Conservation (phyloP, 1,284 basidiomycete genomes). For the Cryptococcus sp. region DNA sequence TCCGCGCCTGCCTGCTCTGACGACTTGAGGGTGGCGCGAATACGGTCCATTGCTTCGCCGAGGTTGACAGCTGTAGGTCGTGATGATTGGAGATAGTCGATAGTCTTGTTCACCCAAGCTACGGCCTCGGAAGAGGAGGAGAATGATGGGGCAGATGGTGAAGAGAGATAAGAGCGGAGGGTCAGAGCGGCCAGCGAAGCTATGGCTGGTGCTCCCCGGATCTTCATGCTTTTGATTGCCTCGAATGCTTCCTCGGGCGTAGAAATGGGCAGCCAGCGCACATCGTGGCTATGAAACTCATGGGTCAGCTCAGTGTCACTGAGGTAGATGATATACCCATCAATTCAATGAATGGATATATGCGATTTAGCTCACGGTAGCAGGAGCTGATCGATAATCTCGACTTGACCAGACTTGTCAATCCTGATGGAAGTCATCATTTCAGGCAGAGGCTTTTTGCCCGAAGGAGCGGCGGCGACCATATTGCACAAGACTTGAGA, state of each 20-base stretch:
- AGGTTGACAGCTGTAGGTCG: constrained; percentile 95
- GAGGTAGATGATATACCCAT: too few species aligned
- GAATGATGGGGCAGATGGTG: constrained; percentile 21
- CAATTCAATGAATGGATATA: too few species aligned
- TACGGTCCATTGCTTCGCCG: constrained; percentile 72
- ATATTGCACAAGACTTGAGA: constrained; percentile 12
- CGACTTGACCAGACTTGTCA: constrained; percentile 61
- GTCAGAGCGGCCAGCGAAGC: constrained; percentile 82
- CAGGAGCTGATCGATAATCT: constrained; percentile 82
- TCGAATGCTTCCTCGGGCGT: constrained; percentile 79
- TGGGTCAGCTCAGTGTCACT: not conserved
- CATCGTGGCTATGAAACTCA: constrained; percentile 59
- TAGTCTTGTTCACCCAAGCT: constrained; percentile 53
- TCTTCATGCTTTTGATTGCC: constrained; percentile 90
- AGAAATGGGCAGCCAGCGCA: constrained; percentile 69
- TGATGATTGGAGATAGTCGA: constrained; percentile 75
- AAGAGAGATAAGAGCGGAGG: constrained; percentile 61
- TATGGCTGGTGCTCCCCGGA: constrained; percentile 91
- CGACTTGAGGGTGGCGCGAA: constrained; percentile 55
- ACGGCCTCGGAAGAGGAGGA: constrained; percentile 27
- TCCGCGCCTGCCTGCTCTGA: constrained; percentile 46
- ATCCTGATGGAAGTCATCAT: constrained; percentile 66
- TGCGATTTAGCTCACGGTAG: constrained; percentile 59
- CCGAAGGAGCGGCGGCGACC: constrained; percentile 37
- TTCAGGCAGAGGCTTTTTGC: constrained; percentile 45